A percentile compares a stretch with the other conserved stretches of the same genome.
Conservation (phyloP, 2,329 filamentous ascomycete genomes). For the Blastomyces gilchristii region DNA sequence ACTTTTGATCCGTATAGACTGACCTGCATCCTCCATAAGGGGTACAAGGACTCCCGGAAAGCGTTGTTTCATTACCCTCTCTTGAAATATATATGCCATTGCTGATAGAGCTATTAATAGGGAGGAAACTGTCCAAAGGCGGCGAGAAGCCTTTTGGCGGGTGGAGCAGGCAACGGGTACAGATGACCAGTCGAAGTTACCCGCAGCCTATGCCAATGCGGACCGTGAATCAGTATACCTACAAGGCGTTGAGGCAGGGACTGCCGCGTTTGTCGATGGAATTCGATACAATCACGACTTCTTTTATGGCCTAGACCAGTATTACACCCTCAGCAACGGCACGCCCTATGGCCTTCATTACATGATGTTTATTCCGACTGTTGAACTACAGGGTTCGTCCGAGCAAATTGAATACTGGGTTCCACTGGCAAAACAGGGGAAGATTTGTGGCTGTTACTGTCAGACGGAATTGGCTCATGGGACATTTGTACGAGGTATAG, state of each 20-base stretch:
- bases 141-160: constrained; percentile 12
- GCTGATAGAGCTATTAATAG: constrained; percentile 2
- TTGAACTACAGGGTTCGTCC: constrained; percentile 13
- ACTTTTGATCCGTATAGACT: constrained; percentile 12
- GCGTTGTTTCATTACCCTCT: not conserved
- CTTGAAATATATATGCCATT: not conserved
- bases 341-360: constrained; percentile 14
- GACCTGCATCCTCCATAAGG: constrained; percentile 12
- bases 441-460: constrained; percentile 16
- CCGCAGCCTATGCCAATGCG: constrained; percentile 18
- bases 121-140: constrained; percentile 10
- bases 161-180: constrained; percentile 12
- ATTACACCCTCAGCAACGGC: constrained; percentile 15
- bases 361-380: constrained; percentile 16
- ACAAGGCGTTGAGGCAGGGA: constrained; percentile 20
- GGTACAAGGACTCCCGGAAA: constrained; percentile 6
- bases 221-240: constrained; percentile 20
- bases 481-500: constrained; percentile 23
- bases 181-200: constrained; percentile 18
- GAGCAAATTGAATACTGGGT: constrained; percentile 13
- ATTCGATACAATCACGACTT: constrained; percentile 18
- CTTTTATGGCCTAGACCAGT: constrained; percentile 17
- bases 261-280: constrained; percentile 20
- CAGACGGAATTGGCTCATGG: constrained; percentile 28
- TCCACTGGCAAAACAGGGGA: constrained; percentile 11